phyloP scores from a whole-genome alignment of 345 rosid genomes.

The Eucalyptus pumila region DNA sequence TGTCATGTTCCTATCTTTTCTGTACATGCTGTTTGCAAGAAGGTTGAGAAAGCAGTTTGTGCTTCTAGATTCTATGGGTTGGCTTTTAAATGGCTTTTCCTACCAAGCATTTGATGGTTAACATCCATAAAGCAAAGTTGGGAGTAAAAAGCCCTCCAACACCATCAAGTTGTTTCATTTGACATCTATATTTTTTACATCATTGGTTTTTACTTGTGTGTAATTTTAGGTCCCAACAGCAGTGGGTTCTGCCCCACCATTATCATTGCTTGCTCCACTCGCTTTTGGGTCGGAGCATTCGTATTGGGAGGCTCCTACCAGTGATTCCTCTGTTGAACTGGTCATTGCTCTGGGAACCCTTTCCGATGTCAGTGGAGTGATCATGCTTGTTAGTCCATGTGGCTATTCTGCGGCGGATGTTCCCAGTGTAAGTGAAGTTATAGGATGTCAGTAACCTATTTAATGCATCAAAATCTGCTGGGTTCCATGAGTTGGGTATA shows the following conservation, averaged over 20 bases:
- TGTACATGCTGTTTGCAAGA: background rate
- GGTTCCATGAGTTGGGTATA: background rate
- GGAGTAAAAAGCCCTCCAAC: background rate
- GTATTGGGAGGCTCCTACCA: slow-evolving; percentile 88
- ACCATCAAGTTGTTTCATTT: background rate
- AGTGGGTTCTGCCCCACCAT: slow-evolving; percentile 62
- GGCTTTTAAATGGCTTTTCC: background rate
- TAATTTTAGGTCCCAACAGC: slow-evolving; percentile 77
- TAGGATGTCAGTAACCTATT: background rate
- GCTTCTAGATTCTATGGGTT: background rate
- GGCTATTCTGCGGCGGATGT: slow-evolving; percentile 82
- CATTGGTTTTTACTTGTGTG: background rate
- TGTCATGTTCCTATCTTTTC: background rate
- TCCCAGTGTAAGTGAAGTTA: slow-evolving; percentile 50
- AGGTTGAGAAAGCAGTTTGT: background rate
- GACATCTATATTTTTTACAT: background rate
- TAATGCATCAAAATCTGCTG: background rate
- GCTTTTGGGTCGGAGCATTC: slow-evolving; percentile 34
- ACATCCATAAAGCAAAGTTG: background rate
- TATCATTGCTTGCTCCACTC: slow-evolving; percentile 72
- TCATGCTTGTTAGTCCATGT: slow-evolving; percentile 82
- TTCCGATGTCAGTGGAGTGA: slow-evolving; percentile 74
- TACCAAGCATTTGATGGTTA: background rate
- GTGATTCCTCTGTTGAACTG: slow-evolving; percentile 46
- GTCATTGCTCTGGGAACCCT: slow-evolving; percentile 52